Evolutionary conservation across 192 early-diverging fungal species (phyloP), one percentile per base, ranked within the genome.

Genomic region (Nowakowskiella sp.): DNA sequence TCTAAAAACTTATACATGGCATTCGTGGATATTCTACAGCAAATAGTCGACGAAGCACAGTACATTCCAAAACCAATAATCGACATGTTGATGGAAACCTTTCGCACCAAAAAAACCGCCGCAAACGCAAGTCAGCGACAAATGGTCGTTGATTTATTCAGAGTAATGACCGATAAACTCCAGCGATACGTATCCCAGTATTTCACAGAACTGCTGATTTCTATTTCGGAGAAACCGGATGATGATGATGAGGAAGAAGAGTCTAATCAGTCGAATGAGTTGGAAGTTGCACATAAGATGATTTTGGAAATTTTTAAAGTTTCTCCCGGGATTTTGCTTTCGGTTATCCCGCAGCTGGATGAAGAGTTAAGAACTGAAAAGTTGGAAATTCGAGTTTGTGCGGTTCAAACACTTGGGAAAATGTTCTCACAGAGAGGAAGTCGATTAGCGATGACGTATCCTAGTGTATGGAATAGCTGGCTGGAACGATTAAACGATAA

Each of bases 261-360:
- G 9, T 62, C 61, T 7, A 65, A 76, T 51, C 73, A 76, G 10
- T 26, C 72, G 13, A 70, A 66, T 44, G 80, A 85, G 26, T 59
- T 88, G 28, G 78, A 71, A 29, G 69, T 70, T 1, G 81, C 85
- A 2, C 92, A 96, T 53, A 73, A 74, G 3, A 65, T 92, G 29
- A 88, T 96, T 34, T 65, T 89, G 31, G 84, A 92, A 47, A 76
- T 98, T 34, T 82, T 91, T 70, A 64, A 71, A 34, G 61, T 74
- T 4, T 77, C 84, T 1, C 90, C 90, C 0, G 77, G 72, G 21
- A 72, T 94, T 23, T 65, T 98, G 39, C 67, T 90, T 29, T 92
- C 86, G 44, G 92, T 98, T 0, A 82, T 98, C 28, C 95, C 95
- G 21, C 85, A 88, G 60, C 73, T 98, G 19, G 91, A 96, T 53